Conservation (phyloP, 192 early-diverging fungal species). For the Backusella westeae region DNA sequence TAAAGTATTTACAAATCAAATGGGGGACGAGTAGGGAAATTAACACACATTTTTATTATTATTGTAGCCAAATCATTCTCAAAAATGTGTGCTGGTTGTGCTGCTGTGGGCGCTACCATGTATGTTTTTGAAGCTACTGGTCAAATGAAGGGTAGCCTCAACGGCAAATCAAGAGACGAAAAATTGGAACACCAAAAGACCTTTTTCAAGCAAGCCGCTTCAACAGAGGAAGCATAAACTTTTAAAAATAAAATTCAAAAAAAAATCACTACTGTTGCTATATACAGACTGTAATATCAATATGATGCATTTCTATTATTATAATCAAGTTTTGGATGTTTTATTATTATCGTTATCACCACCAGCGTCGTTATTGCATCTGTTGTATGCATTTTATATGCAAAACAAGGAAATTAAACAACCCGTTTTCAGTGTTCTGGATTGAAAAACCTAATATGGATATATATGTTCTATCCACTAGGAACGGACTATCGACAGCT, state of each 20-base stretch:
- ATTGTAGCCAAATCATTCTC: slow-evolving; percentile 53
- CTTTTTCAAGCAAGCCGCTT: slow-evolving; percentile 34
- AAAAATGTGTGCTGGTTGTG: slow-evolving; percentile 59
- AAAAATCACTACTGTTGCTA: not conserved
- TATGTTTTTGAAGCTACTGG: slow-evolving; percentile 65
- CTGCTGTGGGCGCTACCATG: slow-evolving; percentile 65
- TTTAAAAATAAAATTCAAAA: not conserved
- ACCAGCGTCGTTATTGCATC: too few species aligned
- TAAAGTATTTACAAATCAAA: slow-evolving; percentile 10
- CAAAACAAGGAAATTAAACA: too few species aligned
- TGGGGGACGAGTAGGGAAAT: not conserved
- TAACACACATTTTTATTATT: not conserved
- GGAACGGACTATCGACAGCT: too few species aligned
- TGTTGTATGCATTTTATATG: too few species aligned
- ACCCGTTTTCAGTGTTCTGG: too few species aligned
- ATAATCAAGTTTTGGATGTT: not conserved
- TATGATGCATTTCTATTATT: not conserved
- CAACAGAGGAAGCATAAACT: not conserved
- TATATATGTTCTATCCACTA: too few species aligned
- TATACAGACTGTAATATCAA: not conserved
- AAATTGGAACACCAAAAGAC: slow-evolving; percentile 42
- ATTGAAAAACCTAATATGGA: too few species aligned
- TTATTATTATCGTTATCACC: not conserved
- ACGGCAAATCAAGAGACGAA: slow-evolving; percentile 39
- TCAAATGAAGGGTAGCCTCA: slow-evolving; percentile 49